Conservation (phyloP, 192 early-diverging fungal species). For the Backusella luteola region DNA sequence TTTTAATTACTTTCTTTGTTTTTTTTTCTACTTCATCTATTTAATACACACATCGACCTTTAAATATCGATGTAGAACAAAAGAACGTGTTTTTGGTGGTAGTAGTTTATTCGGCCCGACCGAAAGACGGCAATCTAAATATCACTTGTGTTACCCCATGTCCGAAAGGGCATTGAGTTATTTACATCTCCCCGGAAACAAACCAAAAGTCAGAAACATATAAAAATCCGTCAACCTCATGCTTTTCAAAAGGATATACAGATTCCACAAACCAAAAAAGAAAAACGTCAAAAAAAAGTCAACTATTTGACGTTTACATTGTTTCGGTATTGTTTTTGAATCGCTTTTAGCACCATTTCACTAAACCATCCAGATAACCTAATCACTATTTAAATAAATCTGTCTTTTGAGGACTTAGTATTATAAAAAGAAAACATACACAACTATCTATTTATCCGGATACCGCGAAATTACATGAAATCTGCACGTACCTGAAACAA, state of each 20-base stretch:
- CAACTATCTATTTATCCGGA: neutral
- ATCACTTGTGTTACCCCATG: neutral
- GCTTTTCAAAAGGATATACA: neutral
- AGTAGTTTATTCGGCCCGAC: conserved; percentile 7
- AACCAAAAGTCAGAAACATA: conserved; percentile 1
- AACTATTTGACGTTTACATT: neutral
- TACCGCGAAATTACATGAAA: neutral
- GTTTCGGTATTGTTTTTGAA: neutral
- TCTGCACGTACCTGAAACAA: neutral
- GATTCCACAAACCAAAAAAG: neutral
- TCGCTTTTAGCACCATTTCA: neutral
- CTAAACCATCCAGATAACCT: neutral
- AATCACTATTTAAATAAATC: neutral
- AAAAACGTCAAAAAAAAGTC: neutral
- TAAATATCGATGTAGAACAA: neutral
- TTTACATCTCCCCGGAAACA: conserved; percentile 2
- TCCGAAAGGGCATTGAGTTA: neutral
- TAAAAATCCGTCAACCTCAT: neutral
- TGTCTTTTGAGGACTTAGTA: neutral
- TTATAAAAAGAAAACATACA: neutral
- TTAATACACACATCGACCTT: neutral
- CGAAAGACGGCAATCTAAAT: neutral
- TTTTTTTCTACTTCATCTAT: neutral
- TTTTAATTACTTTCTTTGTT: neutral
- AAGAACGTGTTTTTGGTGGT: conserved; percentile 8